These are phyloP conservation scores for Quercus engelmannii DNA, from an alignment of 306 rosid genomes.

Conservation along the genomic window DNA sequence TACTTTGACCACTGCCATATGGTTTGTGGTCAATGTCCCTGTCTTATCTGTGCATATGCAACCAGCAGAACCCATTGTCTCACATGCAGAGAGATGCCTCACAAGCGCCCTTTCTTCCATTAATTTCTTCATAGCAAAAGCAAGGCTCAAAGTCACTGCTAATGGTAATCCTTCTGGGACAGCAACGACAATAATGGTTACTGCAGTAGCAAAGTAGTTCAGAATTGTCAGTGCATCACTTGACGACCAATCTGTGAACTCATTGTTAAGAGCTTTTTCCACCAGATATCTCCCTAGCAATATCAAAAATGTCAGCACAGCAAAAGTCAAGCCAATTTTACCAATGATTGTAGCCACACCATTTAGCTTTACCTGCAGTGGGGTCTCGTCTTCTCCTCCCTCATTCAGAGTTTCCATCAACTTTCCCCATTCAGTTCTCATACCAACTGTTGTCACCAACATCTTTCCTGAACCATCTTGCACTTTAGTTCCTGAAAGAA, in stretches of 20 bases:
- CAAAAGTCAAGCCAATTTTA: constrained; percentile 84
- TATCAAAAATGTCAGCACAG: constrained; percentile 71
- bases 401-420: constrained; percentile 88
- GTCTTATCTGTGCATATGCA: constrained; percentile 99
- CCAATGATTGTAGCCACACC: constrained; percentile 97
- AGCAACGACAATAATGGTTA: constrained; percentile 89
- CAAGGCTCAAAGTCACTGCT: constrained; percentile 98
- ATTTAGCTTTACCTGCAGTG: constrained; percentile 92
- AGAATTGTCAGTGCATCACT: constrained; percentile 65
- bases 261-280: constrained; percentile 47
- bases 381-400: constrained; percentile 98
- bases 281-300: constrained; percentile 56
- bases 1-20: constrained; percentile 69
- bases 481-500: constrained; percentile 95
- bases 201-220: constrained; percentile 86
- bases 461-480: constrained; percentile 90
- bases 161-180: constrained; percentile 98
- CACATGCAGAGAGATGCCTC: constrained; percentile 95
- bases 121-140: constrained; percentile 93
- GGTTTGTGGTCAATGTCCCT: constrained; percentile 90
- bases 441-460: constrained; percentile 93
- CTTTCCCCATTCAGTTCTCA: constrained; percentile 99
- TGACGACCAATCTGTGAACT: constrained; percentile 66
- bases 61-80: constrained; percentile 95
- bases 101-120: constrained; percentile 89